phyloP scores from a whole-genome alignment of 2,329 filamentous ascomycete genomes.

The Microdochium bolleyi region DNA sequence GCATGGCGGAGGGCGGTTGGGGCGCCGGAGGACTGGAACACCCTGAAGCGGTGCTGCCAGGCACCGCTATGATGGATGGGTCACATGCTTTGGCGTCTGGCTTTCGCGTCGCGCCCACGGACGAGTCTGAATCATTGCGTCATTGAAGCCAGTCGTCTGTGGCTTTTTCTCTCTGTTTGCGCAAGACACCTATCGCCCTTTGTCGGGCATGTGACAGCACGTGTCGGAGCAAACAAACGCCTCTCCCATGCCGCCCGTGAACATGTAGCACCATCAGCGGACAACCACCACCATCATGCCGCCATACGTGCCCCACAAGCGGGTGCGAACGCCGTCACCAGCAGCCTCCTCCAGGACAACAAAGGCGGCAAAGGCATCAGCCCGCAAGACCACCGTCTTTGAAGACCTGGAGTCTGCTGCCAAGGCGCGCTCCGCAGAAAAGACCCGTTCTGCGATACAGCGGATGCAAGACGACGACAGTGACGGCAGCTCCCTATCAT shows the following conservation, averaged over 20 bases:
- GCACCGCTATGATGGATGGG: too few relatives aligned
- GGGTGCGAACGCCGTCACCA: constrained; percentile 42
- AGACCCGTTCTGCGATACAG: constrained; percentile 31
- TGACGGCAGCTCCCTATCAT: constrained; percentile 39
- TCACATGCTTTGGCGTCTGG: not conserved
- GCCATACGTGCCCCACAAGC: constrained; percentile 60
- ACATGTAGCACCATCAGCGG: not conserved
- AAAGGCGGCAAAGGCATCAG: constrained; percentile 14
- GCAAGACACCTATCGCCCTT: not conserved
- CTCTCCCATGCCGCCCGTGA: not conserved
- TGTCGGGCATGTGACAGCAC: constrained; percentile 2
- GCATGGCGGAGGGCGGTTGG: not conserved
- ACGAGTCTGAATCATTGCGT: not conserved
- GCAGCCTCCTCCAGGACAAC: constrained; percentile 15
- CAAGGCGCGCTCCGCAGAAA: constrained; percentile 33
- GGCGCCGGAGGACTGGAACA: not conserved
- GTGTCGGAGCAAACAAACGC: not conserved
- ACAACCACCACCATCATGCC: constrained; percentile 44
- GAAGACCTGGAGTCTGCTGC: constrained; percentile 49
- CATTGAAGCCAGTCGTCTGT: not conserved
- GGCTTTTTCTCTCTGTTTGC: not conserved
- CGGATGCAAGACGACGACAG: constrained; percentile 35
- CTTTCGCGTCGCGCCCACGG: not conserved
- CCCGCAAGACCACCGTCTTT: constrained; percentile 50
- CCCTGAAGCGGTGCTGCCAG: not conserved